phyloP scores from a whole-genome alignment of 495 filamentous ascomycete genomes.

The Penicillium ucsense region DNA sequence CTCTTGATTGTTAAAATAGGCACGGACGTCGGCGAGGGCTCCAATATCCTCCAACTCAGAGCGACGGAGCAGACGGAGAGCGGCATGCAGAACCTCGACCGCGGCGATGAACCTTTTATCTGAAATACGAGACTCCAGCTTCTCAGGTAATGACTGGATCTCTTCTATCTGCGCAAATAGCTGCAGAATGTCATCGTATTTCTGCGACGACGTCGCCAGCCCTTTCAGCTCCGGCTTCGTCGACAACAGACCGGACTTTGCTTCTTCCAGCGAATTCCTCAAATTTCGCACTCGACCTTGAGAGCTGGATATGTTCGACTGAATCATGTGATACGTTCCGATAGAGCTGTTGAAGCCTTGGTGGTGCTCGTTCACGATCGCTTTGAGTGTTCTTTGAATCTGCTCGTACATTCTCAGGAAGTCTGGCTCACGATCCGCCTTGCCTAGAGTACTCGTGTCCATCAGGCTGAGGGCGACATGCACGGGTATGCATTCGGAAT shows the following conservation, averaged over 20 bases:
- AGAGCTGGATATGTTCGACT: slow-evolving; percentile 80
- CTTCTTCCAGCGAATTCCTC: slow-evolving; percentile 71
- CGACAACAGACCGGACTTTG: slow-evolving; percentile 71
- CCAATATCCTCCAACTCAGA: slow-evolving; percentile 90
- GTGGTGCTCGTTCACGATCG: slow-evolving; percentile 97
- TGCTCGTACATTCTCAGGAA: slow-evolving; percentile 74
- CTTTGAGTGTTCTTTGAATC: slow-evolving; percentile 83
- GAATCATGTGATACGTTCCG: slow-evolving; percentile 97
- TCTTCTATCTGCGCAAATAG: slow-evolving; percentile 77
- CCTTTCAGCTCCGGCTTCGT: slow-evolving; percentile 89
- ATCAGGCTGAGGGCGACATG: slow-evolving; percentile 87
- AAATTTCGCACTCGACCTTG: slow-evolving; percentile 75
- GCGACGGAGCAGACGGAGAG: slow-evolving; percentile 66
- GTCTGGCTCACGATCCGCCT: slow-evolving; percentile 73
- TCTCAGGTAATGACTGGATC: slow-evolving; percentile 82
- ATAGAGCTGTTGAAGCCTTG: slow-evolving; percentile 99
- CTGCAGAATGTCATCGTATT: slow-evolving; percentile 85
- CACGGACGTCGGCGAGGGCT: slow-evolving; percentile 72
- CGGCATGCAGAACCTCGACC: slow-evolving; percentile 84
- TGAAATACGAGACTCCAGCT: slow-evolving; percentile 83
- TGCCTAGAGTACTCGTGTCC: slow-evolving; percentile 86
- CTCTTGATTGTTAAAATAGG: slow-evolving; percentile 90
- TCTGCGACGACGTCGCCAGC: slow-evolving; percentile 72
- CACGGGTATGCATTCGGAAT: slow-evolving; percentile 79
- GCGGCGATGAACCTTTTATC: slow-evolving; percentile 93